Evolutionary conservation across 2,329 filamentous ascomycete genomes (phyloP).

Genomic region (Xylaria sp.): DNA sequence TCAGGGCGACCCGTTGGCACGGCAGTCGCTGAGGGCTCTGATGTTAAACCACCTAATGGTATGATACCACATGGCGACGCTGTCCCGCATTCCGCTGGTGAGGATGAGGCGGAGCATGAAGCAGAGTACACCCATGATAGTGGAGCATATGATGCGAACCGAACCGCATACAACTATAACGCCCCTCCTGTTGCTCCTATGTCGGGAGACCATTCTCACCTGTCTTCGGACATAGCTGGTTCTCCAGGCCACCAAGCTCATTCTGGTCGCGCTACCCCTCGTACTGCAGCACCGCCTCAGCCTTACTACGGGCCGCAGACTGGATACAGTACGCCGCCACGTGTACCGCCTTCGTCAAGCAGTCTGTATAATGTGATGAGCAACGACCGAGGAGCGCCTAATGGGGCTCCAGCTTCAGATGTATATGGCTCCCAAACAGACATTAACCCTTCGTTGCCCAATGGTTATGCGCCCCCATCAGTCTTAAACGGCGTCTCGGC

Average conservation of each 20-base stretch:
- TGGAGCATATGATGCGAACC: slow-evolving; percentile 77
- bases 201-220: slow-evolving; percentile 77
- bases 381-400: slow-evolving; percentile 75
- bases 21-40: slow-evolving; percentile 71
- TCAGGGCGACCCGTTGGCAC: slow-evolving; percentile 69
- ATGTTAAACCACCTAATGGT: slow-evolving; percentile 74
- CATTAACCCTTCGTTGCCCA: slow-evolving; percentile 65
- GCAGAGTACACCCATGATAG: slow-evolving; percentile 89
- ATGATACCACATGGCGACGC: slow-evolving; percentile 70
- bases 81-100: slow-evolving; percentile 64
- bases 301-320: slow-evolving; percentile 76
- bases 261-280: slow-evolving; percentile 86
- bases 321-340: slow-evolving; percentile 83
- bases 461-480: slow-evolving; percentile 72
- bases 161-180: slow-evolving; percentile 81
- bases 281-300: slow-evolving; percentile 77
- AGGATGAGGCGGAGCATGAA: slow-evolving; percentile 79
- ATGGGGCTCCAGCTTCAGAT: slow-evolving; percentile 74
- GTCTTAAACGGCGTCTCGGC: slow-evolving; percentile 71
- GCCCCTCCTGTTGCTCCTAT: slow-evolving; percentile 74
- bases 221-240: slow-evolving; percentile 84
- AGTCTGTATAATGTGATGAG: slow-evolving; percentile 91
- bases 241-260: slow-evolving; percentile 82
- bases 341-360: slow-evolving; percentile 75
- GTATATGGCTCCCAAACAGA: slow-evolving; percentile 76